phyloP scores from a whole-genome alignment of 176 grass and related monocot genomes.

The Zea luxurians region DNA sequence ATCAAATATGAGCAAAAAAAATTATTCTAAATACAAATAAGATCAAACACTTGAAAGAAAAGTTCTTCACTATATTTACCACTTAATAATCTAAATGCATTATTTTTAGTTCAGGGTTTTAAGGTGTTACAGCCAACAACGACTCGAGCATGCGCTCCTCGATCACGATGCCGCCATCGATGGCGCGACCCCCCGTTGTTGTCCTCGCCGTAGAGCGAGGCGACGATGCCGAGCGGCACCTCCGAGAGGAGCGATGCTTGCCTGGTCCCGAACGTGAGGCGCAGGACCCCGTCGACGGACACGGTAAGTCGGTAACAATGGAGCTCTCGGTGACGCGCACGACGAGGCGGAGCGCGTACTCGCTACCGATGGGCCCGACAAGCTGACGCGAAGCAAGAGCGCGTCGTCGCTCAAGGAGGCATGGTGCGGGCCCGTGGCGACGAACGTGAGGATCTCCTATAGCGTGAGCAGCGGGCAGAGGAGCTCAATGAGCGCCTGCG shows the following conservation, averaged over 20 bases:
- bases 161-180: constrained; percentile 61
- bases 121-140: constrained; percentile 41
- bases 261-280: constrained; percentile 63
- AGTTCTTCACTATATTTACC: too few relatives aligned
- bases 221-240: constrained; percentile 60
- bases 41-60: too few relatives aligned
- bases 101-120: too few relatives aligned
- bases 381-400: constrained; percentile 73
- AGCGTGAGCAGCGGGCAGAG: constrained; percentile 87
- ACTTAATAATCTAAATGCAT: too few relatives aligned
- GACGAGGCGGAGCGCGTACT: constrained; percentile 71
- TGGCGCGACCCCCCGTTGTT: constrained; percentile 28
- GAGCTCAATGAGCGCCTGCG: constrained; percentile 76
- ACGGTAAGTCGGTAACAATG: constrained; percentile 78
- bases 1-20: too few relatives aligned
- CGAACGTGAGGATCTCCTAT: constrained; percentile 85
- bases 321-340: constrained; percentile 70
- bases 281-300: constrained; percentile 72
- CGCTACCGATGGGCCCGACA: constrained; percentile 61
- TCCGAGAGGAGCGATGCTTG: constrained; percentile 71
- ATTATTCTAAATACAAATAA: too few relatives aligned
- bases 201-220: constrained; percentile 45
- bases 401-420: constrained; percentile 46
- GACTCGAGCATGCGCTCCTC: constrained; percentile 85
- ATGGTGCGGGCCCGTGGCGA: constrained; percentile 74